These are phyloP conservation scores for Camellia japonica DNA, from an alignment of 148 eudicot genomes.

Conservation along the genomic window DNA sequence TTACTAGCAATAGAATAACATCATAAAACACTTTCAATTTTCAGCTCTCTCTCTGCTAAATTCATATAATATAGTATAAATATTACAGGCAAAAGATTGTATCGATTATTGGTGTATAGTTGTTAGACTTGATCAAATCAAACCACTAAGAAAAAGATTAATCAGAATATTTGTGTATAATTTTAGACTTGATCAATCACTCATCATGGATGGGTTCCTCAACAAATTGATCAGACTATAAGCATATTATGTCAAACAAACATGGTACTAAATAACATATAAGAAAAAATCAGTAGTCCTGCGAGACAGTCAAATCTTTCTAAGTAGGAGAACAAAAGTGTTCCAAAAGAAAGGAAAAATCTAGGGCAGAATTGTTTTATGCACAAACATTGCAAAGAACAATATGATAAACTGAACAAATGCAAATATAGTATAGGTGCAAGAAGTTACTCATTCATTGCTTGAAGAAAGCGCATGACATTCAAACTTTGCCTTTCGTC, in stretches of 20 bases:
- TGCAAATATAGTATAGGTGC: background rate
- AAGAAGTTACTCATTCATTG: conserved; percentile 26
- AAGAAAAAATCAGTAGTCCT: background rate
- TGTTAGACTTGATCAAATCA: background rate
- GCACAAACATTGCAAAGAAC: background rate
- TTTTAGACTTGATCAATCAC: background rate
- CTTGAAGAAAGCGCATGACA: conserved; percentile 30
- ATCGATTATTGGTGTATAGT: background rate
- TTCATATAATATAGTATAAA: too few species aligned
- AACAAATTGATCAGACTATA: background rate
- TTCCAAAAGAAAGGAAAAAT: background rate
- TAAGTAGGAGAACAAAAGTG: background rate
- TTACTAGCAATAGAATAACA: background rate
- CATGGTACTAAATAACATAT: background rate
- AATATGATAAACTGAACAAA: background rate
- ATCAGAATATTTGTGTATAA: too few species aligned
- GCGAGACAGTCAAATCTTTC: background rate
- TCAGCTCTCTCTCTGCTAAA: background rate
- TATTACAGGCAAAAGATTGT: background rate
- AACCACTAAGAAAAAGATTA: too few species aligned
- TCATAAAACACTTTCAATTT: background rate
- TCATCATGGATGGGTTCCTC: too few species aligned
- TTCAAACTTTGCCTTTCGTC: conserved; percentile 27
- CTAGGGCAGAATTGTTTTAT: background rate
- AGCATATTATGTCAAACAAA: too few species aligned